Evolutionary conservation across 352 stramenopile genomes (phyloP).

Genomic region (Globisporangium apiculatum): DNA sequence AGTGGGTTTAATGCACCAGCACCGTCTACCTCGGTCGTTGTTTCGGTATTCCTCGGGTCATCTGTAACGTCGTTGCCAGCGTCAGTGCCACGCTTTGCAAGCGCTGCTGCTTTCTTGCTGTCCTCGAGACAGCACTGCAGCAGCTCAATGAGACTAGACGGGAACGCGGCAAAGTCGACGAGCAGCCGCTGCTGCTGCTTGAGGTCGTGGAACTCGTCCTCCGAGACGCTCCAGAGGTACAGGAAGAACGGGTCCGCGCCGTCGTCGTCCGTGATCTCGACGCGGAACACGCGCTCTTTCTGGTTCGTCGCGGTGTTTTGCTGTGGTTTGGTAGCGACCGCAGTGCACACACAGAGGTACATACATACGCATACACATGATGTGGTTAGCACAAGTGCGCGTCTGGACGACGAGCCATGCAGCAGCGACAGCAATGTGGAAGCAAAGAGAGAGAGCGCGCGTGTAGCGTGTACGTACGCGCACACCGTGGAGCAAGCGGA

Average conservation of each 20-base stretch:
- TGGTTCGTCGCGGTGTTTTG: conserved; percentile 73
- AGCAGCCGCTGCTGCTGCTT: conserved; percentile 92
- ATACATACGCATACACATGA: background rate
- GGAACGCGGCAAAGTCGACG: conserved; percentile 91
- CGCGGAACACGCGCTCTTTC: conserved; percentile 86
- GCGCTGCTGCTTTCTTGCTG: conserved; percentile 30
- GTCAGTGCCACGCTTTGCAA: background rate
- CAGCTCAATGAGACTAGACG: conserved; percentile 90
- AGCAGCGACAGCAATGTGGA: background rate
- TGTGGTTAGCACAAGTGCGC: background rate
- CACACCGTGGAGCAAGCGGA: conserved; percentile 67
- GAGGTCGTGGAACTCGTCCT: conserved; percentile 93
- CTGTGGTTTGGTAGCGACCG: conserved; percentile 10
- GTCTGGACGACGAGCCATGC: background rate
- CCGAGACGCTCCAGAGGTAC: conserved; percentile 90
- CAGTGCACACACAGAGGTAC: too few species aligned
- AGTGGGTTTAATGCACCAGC: conserved; percentile 15
- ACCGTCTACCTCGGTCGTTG: conserved; percentile 1
- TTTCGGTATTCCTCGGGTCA: conserved; percentile 5
- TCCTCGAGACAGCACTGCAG: conserved; percentile 84
- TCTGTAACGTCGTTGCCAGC: conserved; percentile 2
- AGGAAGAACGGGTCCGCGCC: conserved; percentile 89
- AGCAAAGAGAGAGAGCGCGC: background rate
- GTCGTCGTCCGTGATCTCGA: conserved; percentile 92
- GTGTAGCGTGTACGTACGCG: conserved; percentile 33